Evolutionary conservation across 805 yeast genomes (phyloP).

Genomic region (Suhomyces canberraensis): DNA sequence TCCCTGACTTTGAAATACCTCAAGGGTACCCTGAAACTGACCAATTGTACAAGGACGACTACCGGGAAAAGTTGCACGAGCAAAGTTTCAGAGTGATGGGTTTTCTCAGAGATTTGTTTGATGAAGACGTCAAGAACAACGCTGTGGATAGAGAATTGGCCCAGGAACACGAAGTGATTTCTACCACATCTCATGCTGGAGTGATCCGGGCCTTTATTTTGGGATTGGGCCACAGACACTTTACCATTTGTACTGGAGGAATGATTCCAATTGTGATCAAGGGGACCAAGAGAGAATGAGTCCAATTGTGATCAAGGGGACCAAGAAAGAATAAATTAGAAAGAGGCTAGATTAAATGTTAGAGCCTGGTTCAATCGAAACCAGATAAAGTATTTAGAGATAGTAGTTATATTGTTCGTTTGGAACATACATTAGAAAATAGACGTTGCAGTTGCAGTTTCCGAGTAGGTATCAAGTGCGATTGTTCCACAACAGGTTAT

Average conservation of each 20-base stretch:
- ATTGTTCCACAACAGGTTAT: too few relatives aligned
- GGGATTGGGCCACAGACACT: constrained; percentile 52
- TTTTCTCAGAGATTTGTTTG: constrained; percentile 39
- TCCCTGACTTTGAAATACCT: constrained; percentile 20
- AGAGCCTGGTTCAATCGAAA: too few relatives aligned
- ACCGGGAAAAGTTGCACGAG: constrained; percentile 48
- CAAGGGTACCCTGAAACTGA: constrained; percentile 48
- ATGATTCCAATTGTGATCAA: constrained; percentile 58
- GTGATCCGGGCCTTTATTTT: constrained; percentile 51
- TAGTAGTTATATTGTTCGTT: too few relatives aligned
- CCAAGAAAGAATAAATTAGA: constrained; percentile 10
- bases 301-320: constrained; percentile 53
- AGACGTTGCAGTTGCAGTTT: too few relatives aligned
- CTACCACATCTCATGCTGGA: constrained; percentile 60
- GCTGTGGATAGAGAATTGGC: constrained; percentile 23
- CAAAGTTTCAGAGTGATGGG: constrained; percentile 48
- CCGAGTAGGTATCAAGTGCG: too few relatives aligned
- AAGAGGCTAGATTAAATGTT: too few relatives aligned
- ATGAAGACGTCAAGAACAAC: constrained; percentile 16
- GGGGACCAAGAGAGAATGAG: constrained; percentile 26
- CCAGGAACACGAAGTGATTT: constrained; percentile 27
- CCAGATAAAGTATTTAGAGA: too few relatives aligned
- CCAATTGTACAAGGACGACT: constrained; percentile 38
- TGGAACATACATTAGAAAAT: too few relatives aligned
- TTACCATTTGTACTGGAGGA: constrained; percentile 63